phyloP scores from a whole-genome alignment of 2,329 filamentous ascomycete species.

The Pseudocercospora vitis region DNA sequence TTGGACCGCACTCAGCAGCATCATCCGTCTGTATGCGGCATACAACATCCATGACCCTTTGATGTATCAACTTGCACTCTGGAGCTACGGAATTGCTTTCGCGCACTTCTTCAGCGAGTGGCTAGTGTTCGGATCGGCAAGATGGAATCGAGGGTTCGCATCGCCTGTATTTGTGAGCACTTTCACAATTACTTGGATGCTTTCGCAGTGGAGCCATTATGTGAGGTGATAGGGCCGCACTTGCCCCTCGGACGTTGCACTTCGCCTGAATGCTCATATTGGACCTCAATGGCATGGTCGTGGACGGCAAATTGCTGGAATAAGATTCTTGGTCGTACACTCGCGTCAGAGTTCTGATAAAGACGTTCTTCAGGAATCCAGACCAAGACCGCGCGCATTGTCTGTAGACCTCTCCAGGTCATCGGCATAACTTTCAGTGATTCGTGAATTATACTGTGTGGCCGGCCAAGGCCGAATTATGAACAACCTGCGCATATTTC shows the following conservation, averaged over 20 bases:
- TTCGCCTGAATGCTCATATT: background rate
- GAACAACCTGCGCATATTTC: too few relatives aligned
- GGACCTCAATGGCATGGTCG: background rate
- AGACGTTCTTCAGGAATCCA: too few relatives aligned
- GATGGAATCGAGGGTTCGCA: conserved; percentile 59
- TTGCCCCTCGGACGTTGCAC: background rate
- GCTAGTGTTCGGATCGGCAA: conserved; percentile 73
- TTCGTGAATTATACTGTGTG: too few relatives aligned
- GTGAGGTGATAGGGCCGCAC: conserved; percentile 15
- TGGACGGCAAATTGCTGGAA: too few relatives aligned
- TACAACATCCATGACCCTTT: conserved; percentile 73
- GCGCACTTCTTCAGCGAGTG: conserved; percentile 79
- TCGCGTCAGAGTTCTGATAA: too few relatives aligned
- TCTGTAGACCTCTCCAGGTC: too few relatives aligned
- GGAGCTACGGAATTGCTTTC: conserved; percentile 77
- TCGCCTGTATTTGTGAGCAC: conserved; percentile 60
- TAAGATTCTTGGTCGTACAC: too few relatives aligned
- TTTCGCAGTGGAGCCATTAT: conserved; percentile 57
- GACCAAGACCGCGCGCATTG: too few relatives aligned
- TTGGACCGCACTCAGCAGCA: conserved; percentile 76
- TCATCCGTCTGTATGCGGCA: conserved; percentile 79
- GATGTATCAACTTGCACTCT: conserved; percentile 77
- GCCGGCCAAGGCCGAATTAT: too few relatives aligned
- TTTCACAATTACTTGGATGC: conserved; percentile 61
- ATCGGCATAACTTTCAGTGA: too few relatives aligned